Conservation (phyloP, 1,284 basidiomycete species). For the Malassezia psittaci region DNA sequence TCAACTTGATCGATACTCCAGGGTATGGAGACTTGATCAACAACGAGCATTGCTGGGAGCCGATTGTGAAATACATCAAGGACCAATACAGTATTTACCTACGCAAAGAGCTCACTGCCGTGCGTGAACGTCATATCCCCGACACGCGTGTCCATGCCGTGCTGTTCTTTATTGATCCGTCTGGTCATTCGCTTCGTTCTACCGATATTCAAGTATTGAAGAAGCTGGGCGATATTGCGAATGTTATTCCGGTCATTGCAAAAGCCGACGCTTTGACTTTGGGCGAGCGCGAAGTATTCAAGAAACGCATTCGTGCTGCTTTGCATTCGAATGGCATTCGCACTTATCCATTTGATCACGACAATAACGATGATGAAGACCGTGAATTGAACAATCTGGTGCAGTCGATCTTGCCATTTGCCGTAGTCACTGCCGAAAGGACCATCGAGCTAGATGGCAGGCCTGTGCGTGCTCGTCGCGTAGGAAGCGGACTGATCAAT, state of each 20-base stretch:
- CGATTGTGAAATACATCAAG: slow-evolving; percentile 96
- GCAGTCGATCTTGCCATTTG: slow-evolving; percentile 82
- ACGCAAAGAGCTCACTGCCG: slow-evolving; percentile 94
- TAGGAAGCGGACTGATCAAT: slow-evolving; percentile 95
- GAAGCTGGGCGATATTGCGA: slow-evolving; percentile 95
- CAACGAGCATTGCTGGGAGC: slow-evolving; percentile 99
- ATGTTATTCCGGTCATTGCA: slow-evolving; percentile 95
- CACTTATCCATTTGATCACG: slow-evolving; percentile 91
- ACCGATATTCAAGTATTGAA: slow-evolving; percentile 98
- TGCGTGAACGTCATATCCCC: slow-evolving; percentile 94
- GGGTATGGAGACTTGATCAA: slow-evolving; percentile 98
- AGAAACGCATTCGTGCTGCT: slow-evolving; percentile 72
- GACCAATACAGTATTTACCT: slow-evolving; percentile 98
- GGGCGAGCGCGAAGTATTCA: slow-evolving; percentile 66
- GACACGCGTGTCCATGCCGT: slow-evolving; percentile 98
- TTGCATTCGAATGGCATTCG: slow-evolving; percentile 85
- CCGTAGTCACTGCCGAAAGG: slow-evolving; percentile 87
- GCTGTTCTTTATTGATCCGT: slow-evolving; percentile 83
- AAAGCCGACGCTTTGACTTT: slow-evolving; percentile 92
- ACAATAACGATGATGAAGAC: slow-evolving; percentile 85
- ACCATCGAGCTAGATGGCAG: slow-evolving; percentile 91
- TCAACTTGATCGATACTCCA: slow-evolving; percentile 98
- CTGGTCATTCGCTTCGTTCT: slow-evolving; percentile 40
- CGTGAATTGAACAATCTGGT: slow-evolving; percentile 80
- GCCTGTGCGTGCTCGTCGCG: slow-evolving; percentile 86